Evolutionary conservation across 2,329 filamentous ascomycete species (phyloP).

Genomic region (Stachybotrys chartarum): DNA sequence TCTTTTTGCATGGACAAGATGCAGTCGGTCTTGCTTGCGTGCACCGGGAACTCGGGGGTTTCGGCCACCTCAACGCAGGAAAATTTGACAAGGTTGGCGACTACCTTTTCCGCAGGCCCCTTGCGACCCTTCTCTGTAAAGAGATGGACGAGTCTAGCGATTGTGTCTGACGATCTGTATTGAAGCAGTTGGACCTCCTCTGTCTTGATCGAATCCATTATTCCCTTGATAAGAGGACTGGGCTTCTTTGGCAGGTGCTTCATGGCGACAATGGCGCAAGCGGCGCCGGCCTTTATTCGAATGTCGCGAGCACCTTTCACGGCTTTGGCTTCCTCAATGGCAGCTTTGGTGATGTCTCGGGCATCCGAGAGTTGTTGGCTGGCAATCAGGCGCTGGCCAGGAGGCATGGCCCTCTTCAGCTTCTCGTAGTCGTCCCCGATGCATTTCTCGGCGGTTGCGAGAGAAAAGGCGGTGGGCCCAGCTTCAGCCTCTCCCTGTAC

Average conservation of each 20-base stretch:
- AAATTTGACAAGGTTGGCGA: conserved; percentile 93
- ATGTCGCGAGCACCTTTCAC: conserved; percentile 79
- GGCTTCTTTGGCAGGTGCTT: conserved; percentile 87
- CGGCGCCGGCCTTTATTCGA: conserved; percentile 78
- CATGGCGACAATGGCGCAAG: conserved; percentile 84
- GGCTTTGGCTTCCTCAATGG: conserved; percentile 71
- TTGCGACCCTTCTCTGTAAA: conserved; percentile 75
- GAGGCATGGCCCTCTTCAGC: conserved; percentile 81
- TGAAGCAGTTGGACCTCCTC: conserved; percentile 91
- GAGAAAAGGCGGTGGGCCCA: conserved; percentile 85
- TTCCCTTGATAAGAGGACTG: conserved; percentile 83
- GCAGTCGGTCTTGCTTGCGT: conserved; percentile 67
- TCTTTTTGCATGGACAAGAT: conserved; percentile 95
- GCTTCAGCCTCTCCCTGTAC: conserved; percentile 91
- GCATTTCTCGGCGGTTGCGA: conserved; percentile 81
- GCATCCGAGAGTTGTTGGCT: conserved; percentile 73
- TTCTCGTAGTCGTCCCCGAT: conserved; percentile 79
- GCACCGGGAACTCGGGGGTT: conserved; percentile 87
- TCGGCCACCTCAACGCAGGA: conserved; percentile 97
- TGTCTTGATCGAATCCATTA: conserved; percentile 97
- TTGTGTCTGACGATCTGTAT: conserved; percentile 74
- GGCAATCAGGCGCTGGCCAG: conserved; percentile 80
- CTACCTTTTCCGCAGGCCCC: conserved; percentile 89
- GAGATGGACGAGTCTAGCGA: conserved; percentile 77
- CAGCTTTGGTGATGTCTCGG: conserved; percentile 58